phyloP scores from a whole-genome alignment of 306 rosid genomes.

The Fragaria ananassa region DNA sequence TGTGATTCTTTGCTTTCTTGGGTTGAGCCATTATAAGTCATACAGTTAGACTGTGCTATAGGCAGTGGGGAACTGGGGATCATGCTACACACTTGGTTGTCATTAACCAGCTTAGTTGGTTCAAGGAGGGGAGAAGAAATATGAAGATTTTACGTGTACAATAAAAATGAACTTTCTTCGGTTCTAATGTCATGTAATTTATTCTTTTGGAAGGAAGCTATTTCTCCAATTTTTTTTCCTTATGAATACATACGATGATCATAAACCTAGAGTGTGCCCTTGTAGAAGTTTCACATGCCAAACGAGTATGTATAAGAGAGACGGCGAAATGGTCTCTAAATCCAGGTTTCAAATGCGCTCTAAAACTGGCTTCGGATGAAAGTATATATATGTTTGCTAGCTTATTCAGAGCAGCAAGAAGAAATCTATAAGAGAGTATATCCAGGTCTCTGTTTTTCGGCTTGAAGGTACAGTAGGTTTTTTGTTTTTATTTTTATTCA shows the following conservation, averaged over 20 bases:
- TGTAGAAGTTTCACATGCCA: not conserved
- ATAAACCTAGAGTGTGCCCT: not conserved
- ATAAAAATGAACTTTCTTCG: not conserved
- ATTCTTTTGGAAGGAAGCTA: not conserved
- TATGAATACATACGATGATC: not conserved
- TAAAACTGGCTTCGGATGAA: not conserved
- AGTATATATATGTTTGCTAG: not conserved
- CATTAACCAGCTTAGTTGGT: not conserved
- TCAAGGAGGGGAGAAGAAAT: not conserved
- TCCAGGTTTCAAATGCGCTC: not conserved
- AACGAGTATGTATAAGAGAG: too few species aligned
- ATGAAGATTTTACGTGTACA: not conserved
- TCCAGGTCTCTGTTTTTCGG: too few species aligned
- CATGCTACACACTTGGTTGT: not conserved
- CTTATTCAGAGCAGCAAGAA: not conserved
- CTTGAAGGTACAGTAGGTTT: too few species aligned
- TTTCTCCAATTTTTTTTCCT: not conserved
- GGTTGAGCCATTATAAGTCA: not conserved
- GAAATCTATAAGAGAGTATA: too few species aligned
- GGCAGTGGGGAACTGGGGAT: not conserved
- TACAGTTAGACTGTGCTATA: not conserved
- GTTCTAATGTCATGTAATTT: not conserved
- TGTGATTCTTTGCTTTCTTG: slow-evolving; percentile 18
- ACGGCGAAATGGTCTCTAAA: not conserved
- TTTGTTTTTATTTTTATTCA: too few species aligned